Base-by-base conservation (phyloP, 2,329 filamentous ascomycete species). In the Cercospora citrullina region DNA sequence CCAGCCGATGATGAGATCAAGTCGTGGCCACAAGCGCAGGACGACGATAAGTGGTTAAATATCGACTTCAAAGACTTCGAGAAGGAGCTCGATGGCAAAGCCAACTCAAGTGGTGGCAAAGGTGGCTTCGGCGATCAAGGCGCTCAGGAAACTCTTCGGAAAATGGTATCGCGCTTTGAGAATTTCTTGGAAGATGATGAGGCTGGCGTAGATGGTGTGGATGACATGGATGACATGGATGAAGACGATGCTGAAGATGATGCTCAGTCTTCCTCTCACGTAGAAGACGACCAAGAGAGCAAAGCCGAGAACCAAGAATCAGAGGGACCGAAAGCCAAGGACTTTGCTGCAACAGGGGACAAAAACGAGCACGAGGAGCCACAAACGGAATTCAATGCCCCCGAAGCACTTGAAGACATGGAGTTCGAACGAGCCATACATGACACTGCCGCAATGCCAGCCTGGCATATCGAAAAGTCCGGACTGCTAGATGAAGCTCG, bases 151-250 rank as follows among this genome's bases (percentile, higher is more conserved):
- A 91, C 97, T 76, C 83, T 99, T 23, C 89, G 91, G 64, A 94
- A 94, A 76, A 97, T 98, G 77, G 95, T 99, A 0, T 90, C 91
- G 58, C 88, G 93, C n/a, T 98, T 99, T 75, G 93, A 97, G 76
- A 85, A 91, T 12, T 98, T 99, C 74, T 80, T 99, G 57, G 92
- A 96, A 65, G 92, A 98, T 73, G 91, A 96, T 10, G 86, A 86
- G 57, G 93, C 93, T 0, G 94, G 91, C 1, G 78, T 89, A 5
- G 93, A 96, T 58, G 94, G 93, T 0, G 91, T 90, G 0, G 89
- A 92, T 68, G 79, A 92, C 28, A 78, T 84, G 31, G 84, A 87
- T 68, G 79, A 92, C 28, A 78, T 84, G 31, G 84, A 87, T 68
- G 81, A 84, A 10, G 84, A 86, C 18, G 84, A 85, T 3, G 63